Evolutionary conservation across 2,329 filamentous ascomycete genomes (phyloP), one percentile per base, ranked within the genome.

Genomic region (Xylariales sp.): DNA sequence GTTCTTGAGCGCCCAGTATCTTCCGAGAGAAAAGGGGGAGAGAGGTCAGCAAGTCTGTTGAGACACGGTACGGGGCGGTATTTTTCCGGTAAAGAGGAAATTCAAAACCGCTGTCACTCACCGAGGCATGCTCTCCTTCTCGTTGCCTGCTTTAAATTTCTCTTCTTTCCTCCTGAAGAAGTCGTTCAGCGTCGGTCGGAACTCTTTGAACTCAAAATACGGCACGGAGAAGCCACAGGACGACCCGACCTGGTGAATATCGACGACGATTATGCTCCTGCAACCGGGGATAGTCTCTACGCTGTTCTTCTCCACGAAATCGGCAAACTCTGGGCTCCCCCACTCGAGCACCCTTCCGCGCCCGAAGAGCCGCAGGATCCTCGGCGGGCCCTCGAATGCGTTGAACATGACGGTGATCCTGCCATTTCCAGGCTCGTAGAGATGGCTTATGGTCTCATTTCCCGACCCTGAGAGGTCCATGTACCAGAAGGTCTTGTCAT

Each of bases 391-490:
- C 19, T 65, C 58, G 34, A 67, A 66, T 3, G 62, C 58, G 30
- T 57, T 83, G 62, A 89, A 88, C 72, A 88, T 81, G 53, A 90
- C 63, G 5, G 83, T 88, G 14, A 85, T 72, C 13, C 86, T 75
- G 20, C 81, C 83, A 51, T 90, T 90, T 5, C 52, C 53, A 0
- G 55, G 57, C 53, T 91, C 85, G 55, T 87, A 81, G 10, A 87
- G 61, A 52, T 90, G 85, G 5, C 78, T 70, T 43, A 90, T 82
- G 4, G 85, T 90, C 63, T 91, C 86, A 52, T 73, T 81, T 17
- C 85, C 85, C 21, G 81, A 85, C 20, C 85, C 86, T 2, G 81
- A 88, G 43, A 81, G 75, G 54, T 90, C 85, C 39, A 88, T 69
- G 54, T 89, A 90, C 56, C 59, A 65, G 36, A 65, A 64, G 2